phyloP scores from a whole-genome alignment of 192 early-diverging fungal species.

The Linderina pennispora region DNA sequence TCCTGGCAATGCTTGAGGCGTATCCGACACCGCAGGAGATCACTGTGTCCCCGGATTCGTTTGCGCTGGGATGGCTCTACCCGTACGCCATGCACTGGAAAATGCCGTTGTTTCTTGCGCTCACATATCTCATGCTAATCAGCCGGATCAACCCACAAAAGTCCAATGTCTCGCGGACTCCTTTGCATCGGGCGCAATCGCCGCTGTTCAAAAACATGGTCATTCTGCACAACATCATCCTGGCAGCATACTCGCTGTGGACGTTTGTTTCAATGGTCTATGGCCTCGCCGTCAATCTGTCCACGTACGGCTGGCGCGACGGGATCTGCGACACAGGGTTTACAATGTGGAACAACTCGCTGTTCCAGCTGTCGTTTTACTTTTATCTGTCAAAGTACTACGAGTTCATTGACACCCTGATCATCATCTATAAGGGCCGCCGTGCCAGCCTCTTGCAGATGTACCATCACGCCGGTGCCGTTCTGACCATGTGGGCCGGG shows the following conservation, averaged over 20 bases:
- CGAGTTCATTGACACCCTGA: conserved; percentile 83
- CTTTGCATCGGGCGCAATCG: conserved; percentile 17
- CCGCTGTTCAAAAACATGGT: conserved; percentile 67
- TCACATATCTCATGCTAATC: conserved; percentile 49
- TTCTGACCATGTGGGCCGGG: conserved; percentile 85
- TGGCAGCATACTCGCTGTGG: conserved; percentile 68
- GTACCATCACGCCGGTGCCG: conserved; percentile 86
- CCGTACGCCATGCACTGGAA: conserved; percentile 69
- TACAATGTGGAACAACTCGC: conserved; percentile 60
- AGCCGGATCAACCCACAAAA: conserved; percentile 36
- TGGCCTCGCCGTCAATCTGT: conserved; percentile 51
- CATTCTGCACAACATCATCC: conserved; percentile 66
- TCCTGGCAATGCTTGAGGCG: conserved; percentile 33
- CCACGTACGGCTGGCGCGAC: conserved; percentile 46
- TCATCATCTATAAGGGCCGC: conserved; percentile 74
- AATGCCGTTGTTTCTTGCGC: conserved; percentile 56
- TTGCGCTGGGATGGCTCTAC: conserved; percentile 66
- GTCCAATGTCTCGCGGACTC: background rate
- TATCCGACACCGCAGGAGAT: conserved; percentile 30
- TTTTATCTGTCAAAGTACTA: conserved; percentile 90
- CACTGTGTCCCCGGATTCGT: conserved; percentile 36
- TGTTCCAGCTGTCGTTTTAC: conserved; percentile 73
- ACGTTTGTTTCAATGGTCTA: conserved; percentile 61
- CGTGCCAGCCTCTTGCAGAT: conserved; percentile 72
- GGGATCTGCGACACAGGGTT: conserved; percentile 64